A percentile compares a stretch with the other conserved stretches of the same genome.
Conservation (phyloP, 2,329 filamentous ascomycete genomes). For the Alternaria sp. region DNA sequence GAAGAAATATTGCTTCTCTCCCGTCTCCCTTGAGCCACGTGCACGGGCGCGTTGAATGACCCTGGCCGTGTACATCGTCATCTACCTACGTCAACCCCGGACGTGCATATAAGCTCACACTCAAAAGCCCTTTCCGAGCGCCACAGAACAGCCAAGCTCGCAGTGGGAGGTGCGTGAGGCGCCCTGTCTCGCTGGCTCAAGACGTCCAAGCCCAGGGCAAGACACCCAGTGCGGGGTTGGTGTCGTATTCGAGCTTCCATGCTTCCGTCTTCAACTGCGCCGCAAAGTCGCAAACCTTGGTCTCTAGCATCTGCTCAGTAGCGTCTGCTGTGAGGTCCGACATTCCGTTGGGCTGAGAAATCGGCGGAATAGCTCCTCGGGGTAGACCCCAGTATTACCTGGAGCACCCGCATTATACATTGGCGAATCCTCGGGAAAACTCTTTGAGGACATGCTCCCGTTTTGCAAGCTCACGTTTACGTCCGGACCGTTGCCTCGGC, state of each 20-base stretch:
- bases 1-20: not conserved
- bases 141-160: slow-evolving; percentile 16
- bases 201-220: slow-evolving; percentile 13
- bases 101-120: slow-evolving; percentile 37
- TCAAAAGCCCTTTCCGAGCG: slow-evolving; percentile 36
- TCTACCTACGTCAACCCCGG: slow-evolving; percentile 25
- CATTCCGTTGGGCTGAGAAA: slow-evolving; percentile 16
- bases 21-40: slow-evolving; percentile 17
- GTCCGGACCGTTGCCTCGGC: slow-evolving; percentile 12
- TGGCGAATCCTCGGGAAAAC: slow-evolving; percentile 30
- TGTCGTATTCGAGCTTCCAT: slow-evolving; percentile 27
- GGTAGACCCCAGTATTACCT: not conserved
- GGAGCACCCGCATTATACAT: slow-evolving; percentile 7
- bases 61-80: slow-evolving; percentile 32
- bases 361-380: slow-evolving; percentile 3
- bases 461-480: not conserved
- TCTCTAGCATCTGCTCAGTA: slow-evolving; percentile 7
- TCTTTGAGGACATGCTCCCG: slow-evolving; percentile 3
- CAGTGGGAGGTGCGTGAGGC: slow-evolving; percentile 15
- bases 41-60: not conserved
- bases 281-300: slow-evolving; percentile 11
- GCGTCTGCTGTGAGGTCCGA: slow-evolving; percentile 7
- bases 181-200: slow-evolving; percentile 17
- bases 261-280: slow-evolving; percentile 21
- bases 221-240: slow-evolving; percentile 35